A percentile compares a stretch with the other conserved stretches of the same genome.
Conservation (phyloP, 1,284 basidiomycete genomes). For the Mycosarcoma maydis region DNA sequence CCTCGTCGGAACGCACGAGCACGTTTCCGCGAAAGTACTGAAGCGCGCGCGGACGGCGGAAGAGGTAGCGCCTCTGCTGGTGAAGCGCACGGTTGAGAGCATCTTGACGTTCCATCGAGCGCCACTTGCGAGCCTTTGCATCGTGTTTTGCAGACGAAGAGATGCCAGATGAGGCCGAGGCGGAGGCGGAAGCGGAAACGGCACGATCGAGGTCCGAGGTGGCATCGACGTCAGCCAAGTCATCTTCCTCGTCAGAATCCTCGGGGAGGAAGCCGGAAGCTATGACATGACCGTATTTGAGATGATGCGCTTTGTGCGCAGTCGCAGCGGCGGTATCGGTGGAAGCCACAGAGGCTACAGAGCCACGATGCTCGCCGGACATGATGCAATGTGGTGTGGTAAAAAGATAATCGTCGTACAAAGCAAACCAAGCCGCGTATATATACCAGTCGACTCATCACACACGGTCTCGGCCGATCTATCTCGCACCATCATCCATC, state of each 20-base stretch:
- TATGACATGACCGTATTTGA: slow-evolving; percentile 51
- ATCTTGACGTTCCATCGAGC: slow-evolving; percentile 30
- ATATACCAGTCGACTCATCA: too few relatives aligned
- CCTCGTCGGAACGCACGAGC: slow-evolving; percentile 50
- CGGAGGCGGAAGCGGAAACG: neutral
- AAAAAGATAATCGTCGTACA: too few relatives aligned
- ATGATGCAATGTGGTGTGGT: too few relatives aligned
- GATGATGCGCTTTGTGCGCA: slow-evolving; percentile 44
- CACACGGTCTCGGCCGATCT: too few relatives aligned
- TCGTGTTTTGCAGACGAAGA: slow-evolving; percentile 7
- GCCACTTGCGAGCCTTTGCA: slow-evolving; percentile 35
- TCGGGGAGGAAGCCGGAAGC: slow-evolving; percentile 42
- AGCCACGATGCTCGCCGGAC: slow-evolving; percentile 32
- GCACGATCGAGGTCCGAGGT: neutral
- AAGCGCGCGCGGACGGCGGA: slow-evolving; percentile 53
- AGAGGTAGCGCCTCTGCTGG: slow-evolving; percentile 48
- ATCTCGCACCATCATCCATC: too few relatives aligned
- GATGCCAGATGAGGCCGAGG: slow-evolving; percentile 7
- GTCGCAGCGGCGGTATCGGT: neutral
- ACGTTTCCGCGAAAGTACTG: slow-evolving; percentile 57
- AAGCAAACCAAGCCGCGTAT: too few relatives aligned
- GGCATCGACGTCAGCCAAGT: slow-evolving; percentile 1
- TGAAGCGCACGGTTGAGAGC: slow-evolving; percentile 36
- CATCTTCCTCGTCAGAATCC: slow-evolving; percentile 28
- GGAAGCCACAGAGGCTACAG: slow-evolving; percentile 10